phyloP scores from a whole-genome alignment of 176 grass and related monocot genomes.

The Oropetium thomaeum region DNA sequence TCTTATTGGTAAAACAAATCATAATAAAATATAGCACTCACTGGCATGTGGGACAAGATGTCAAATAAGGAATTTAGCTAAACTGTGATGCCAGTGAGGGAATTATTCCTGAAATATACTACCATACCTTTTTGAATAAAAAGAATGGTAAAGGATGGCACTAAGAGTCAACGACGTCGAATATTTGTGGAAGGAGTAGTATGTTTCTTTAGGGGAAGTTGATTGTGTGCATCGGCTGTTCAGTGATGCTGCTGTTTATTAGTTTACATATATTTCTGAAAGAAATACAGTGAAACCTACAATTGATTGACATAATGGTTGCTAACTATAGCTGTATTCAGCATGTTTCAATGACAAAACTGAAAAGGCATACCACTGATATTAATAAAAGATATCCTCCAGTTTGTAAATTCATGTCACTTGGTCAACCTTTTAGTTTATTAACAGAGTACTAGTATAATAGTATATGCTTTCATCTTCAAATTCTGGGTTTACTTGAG shows the following conservation, averaged over 20 bases:
- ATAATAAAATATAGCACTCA: too few species aligned
- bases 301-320: neutral
- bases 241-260: conserved; percentile 9
- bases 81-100: too few species aligned
- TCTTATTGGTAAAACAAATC: too few species aligned
- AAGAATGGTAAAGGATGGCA: too few species aligned
- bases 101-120: too few species aligned
- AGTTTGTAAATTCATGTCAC: neutral
- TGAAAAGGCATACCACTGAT: neutral
- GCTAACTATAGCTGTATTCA: neutral
- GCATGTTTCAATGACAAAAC: conserved; percentile 15
- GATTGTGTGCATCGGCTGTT: conserved; percentile 9
- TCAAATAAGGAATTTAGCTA: too few species aligned
- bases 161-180: too few species aligned
- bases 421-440: neutral
- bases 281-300: neutral
- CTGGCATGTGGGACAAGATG: too few species aligned
- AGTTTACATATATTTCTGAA: neutral
- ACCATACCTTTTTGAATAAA: too few species aligned
- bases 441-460: too few species aligned
- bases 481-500: neutral
- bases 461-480: neutral
- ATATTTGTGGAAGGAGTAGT: too few species aligned
- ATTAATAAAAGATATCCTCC: neutral
- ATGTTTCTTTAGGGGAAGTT: conserved; percentile 18